These are phyloP conservation scores for Saccharomycopsis hybrid DNA, from an alignment of 1,139 yeast genomes.

Conservation along the genomic window DNA sequence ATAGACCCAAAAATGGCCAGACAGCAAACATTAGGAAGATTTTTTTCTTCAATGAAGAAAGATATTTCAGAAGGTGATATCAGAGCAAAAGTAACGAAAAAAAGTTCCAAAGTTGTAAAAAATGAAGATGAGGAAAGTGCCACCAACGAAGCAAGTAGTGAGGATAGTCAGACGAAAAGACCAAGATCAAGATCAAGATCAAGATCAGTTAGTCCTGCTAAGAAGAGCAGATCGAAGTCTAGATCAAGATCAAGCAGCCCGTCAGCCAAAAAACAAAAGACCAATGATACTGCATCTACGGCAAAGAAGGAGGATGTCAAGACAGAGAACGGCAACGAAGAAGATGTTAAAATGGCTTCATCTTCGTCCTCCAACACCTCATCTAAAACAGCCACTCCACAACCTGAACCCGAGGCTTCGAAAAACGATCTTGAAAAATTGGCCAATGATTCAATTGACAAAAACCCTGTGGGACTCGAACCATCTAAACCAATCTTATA, in stretches of 20 bases:
- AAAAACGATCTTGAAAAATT: slow-evolving; percentile 20
- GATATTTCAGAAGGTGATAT: not conserved
- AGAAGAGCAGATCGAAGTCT: too few species aligned
- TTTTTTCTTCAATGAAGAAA: slow-evolving; percentile 5
- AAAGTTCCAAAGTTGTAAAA: slow-evolving; percentile 2
- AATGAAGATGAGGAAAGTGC: slow-evolving; percentile 1
- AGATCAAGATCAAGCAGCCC: too few species aligned
- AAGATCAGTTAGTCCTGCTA: not conserved
- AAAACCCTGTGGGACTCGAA: not conserved
- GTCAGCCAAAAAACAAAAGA: too few species aligned
- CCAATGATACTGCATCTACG: too few species aligned
- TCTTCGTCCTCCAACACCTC: not conserved
- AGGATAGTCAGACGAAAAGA: slow-evolving; percentile 1
- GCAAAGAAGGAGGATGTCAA: too few species aligned
- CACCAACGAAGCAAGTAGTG: not conserved
- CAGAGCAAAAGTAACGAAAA: not conserved
- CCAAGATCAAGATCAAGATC: slow-evolving; percentile 1
- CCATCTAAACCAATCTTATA: slow-evolving; percentile 43
- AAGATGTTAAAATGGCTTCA: too few species aligned
- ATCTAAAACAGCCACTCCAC: not conserved
- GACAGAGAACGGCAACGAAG: too few species aligned
- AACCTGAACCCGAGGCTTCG: not conserved
- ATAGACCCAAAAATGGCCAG: slow-evolving; percentile 1
- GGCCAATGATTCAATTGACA: slow-evolving; percentile 15
- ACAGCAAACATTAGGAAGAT: slow-evolving; percentile 11